Base-by-base conservation (phyloP, 208 protist genomes). In the Trypanosoma rangeli region DNA sequence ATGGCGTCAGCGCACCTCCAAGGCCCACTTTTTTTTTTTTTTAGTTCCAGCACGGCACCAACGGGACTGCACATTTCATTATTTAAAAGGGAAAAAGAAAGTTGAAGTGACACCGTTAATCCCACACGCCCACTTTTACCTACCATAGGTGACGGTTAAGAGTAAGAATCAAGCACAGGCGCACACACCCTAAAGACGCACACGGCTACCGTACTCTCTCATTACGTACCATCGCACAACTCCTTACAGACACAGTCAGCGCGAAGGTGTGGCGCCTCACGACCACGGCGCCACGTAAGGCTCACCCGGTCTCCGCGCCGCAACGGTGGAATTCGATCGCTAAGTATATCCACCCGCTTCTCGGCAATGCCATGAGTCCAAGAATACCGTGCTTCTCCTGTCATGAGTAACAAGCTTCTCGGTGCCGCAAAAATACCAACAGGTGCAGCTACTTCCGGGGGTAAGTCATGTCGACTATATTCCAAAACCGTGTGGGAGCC, bases 401-500 rank as follows among this genome's bases (percentile, higher is more conserved):
- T 81, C 76, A 94, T 80, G 10, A 94, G 57, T 20, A 86, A 53
- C 15, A 94, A 68, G 28, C 84, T 87, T 64, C 84, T 77, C 2
- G 84, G 89, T 0, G 81, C 62, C n/a, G 89, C 39, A 37, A 75
- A 82, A 13, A 94, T 82, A 3, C 71, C 65, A 1, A 78, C 20
- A 18, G 87, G 80, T 22, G 65, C 68, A 9, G 64, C 65, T 24
- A 70, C 66, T 26, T 68, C 57, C 28, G 64, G 64, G 39, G 82
- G 76, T 12, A 70, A 26, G 50, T 82, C 66, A 64, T 80, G 80
- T n/a, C 68, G 78, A 52, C 73, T 69, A 63, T 87, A 94, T 33
- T 94, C 89, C 82, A 94, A 86, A 62, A 94, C 82, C 29, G 86
- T 92, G 75, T 90, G 84, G 10, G 86, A 92, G 10, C 86, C 89